phyloP scores from a whole-genome alignment of 2,329 filamentous ascomycete species.

The Metarhizium guizhouense region DNA sequence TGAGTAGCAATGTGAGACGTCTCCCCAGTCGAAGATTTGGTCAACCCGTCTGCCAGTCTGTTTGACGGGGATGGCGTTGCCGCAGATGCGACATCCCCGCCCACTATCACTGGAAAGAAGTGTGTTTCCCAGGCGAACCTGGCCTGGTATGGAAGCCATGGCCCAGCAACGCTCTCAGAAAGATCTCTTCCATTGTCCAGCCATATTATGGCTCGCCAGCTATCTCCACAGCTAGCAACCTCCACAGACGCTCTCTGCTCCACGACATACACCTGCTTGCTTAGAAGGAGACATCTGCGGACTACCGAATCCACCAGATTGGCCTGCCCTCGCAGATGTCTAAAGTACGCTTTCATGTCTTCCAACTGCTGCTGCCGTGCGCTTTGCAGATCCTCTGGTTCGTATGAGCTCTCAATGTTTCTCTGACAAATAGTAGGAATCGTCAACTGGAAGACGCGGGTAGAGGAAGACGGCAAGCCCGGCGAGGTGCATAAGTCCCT shows the following conservation, averaged over 20 bases:
- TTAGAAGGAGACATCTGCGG: neutral
- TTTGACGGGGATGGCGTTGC: no score
- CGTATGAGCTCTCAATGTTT: neutral
- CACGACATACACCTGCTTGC: neutral
- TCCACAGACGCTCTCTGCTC: neutral
- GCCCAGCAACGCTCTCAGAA: neutral
- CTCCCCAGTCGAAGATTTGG: neutral
- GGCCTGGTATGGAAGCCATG: neutral
- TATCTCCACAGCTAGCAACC: neutral
- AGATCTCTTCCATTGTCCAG: neutral
- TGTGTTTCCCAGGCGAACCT: neutral
- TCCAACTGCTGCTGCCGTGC: neutral
- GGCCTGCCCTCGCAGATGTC: neutral
- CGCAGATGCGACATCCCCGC: neutral
- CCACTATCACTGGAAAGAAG: neutral
- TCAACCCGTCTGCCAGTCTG: neutral
- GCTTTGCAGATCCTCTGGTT: neutral
- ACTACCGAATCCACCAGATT: neutral
- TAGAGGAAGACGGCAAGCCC: neutral
- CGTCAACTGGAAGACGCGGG: neutral
- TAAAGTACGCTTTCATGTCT: neutral
- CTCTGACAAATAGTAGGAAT: neutral
- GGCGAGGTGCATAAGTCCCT: neutral
- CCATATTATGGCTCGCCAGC: neutral
- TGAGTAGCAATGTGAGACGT: no score